phyloP scores from a whole-genome alignment of 169 alveolate genomes.

The Cystoisospora suis region DNA sequence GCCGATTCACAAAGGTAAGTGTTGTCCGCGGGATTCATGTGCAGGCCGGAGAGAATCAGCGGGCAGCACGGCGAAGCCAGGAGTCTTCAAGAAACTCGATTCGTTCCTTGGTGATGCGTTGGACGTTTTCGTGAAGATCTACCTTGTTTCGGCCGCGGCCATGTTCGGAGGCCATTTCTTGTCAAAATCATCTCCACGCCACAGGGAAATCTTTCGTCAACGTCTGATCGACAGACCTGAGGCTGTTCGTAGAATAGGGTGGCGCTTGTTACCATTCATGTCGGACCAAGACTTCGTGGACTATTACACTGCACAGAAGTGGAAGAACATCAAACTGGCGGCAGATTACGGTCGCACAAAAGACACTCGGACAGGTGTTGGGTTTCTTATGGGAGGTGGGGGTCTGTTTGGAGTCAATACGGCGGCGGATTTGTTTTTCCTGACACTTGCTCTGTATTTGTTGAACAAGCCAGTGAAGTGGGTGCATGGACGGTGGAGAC shows the following conservation, averaged over 20 bases:
- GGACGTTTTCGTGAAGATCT: neutral
- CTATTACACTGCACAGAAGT: neutral
- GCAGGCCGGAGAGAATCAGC: neutral
- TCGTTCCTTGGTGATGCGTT: neutral
- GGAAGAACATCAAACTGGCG: neutral
- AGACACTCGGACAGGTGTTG: neutral
- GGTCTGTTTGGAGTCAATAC: neutral
- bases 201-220: neutral
- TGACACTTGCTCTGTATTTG: neutral
- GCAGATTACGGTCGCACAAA: neutral
- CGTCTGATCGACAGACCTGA: neutral
- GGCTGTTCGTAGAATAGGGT: neutral
- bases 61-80: neutral
- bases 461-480: neutral
- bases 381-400: neutral
- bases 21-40: too few relatives aligned
- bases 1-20: too few relatives aligned
- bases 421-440: neutral
- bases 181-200: neutral
- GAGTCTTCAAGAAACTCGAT: neutral
- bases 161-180: slow-evolving; percentile 10
- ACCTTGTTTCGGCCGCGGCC: neutral
- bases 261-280: neutral
- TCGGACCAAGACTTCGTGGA: neutral
- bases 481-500: neutral